These are phyloP conservation scores for Quercus engelmannii DNA, from an alignment of 306 rosid genomes.

Conservation along the genomic window DNA sequence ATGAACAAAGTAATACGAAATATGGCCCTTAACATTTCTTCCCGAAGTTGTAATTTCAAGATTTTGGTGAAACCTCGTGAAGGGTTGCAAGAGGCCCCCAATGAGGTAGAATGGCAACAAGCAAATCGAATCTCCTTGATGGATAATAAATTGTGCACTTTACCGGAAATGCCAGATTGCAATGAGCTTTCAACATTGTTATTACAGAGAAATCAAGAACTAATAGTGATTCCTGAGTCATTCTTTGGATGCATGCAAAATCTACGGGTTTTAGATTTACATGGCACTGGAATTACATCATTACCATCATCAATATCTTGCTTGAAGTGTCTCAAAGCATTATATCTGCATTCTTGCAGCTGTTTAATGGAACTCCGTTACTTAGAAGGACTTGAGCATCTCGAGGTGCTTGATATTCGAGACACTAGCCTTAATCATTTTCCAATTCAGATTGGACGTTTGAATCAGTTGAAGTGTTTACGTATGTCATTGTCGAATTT, in stretches of 20 bases:
- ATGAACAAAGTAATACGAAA: constrained; percentile 21
- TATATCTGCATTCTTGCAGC: constrained; percentile 13
- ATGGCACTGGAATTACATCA: not conserved
- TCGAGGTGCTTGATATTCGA: constrained; percentile 31
- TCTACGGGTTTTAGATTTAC: not conserved
- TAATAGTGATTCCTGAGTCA: not conserved
- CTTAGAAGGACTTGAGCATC: constrained; percentile 8
- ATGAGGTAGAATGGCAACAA: not conserved
- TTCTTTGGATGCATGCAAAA: constrained; percentile 4
- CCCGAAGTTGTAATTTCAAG: not conserved
- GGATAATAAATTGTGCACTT: not conserved
- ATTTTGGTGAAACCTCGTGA: not conserved
- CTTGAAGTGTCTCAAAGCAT: constrained; percentile 7
- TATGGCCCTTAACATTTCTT: constrained; percentile 20
- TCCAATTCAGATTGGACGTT: not conserved
- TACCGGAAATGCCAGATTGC: not conserved
- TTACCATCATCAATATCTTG: constrained; percentile 20
- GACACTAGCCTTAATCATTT: constrained; percentile 8
- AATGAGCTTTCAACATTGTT: not conserved
- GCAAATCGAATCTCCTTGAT: too few relatives aligned
- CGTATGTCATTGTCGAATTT: not conserved
- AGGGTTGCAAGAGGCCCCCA: not conserved
- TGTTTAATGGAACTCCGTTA: not conserved
- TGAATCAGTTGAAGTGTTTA: constrained; percentile 19
- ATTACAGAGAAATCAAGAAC: not conserved